A percentile compares a stretch with the other conserved stretches of the same genome.
Conservation (phyloP, 2,329 filamentous ascomycete genomes). For the Pseudodiploospora longispora region DNA sequence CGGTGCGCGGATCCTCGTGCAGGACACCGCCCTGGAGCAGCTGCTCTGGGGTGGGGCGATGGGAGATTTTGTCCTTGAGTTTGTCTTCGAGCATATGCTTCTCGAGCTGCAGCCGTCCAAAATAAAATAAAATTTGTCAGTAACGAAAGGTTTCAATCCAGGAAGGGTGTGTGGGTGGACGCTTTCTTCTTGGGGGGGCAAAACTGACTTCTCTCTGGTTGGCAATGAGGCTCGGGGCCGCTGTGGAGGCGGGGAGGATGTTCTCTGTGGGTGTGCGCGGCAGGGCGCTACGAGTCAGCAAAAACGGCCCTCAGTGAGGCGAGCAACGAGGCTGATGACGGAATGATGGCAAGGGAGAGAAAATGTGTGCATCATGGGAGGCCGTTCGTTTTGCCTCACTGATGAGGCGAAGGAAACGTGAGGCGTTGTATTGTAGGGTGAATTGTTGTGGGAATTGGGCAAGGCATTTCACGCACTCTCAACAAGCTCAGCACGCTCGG, state of each 20-base stretch:
- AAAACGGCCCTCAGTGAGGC: background rate
- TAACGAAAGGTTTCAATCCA: no score
- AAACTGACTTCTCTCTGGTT: constrained; percentile 62
- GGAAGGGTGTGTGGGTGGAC: no score
- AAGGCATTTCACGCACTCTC: constrained; percentile 51
- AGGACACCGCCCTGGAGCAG: constrained; percentile 75
- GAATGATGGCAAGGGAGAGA: no score
- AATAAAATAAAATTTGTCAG: no score
- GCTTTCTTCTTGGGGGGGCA: background rate
- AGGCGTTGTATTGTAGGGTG: no score
- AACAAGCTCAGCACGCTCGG: constrained; percentile 67
- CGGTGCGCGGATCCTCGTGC: constrained; percentile 55
- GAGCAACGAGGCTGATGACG: background rate
- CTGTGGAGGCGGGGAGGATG: constrained; percentile 72
- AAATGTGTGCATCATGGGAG: no score
- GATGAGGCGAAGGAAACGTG: no score
- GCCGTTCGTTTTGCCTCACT: no score
- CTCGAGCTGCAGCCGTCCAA: constrained; percentile 45
- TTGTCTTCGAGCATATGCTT: constrained; percentile 82
- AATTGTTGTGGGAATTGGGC: background rate
- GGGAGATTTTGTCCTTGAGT: constrained; percentile 78
- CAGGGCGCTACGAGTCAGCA: constrained; percentile 3
- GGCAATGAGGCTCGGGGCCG: constrained; percentile 70
- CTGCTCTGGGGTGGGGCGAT: constrained; percentile 67
- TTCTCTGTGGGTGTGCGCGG: constrained; percentile 50